Base-by-base conservation (phyloP, 2,329 filamentous ascomycete genomes). In the Botrytis byssoidea region DNA sequence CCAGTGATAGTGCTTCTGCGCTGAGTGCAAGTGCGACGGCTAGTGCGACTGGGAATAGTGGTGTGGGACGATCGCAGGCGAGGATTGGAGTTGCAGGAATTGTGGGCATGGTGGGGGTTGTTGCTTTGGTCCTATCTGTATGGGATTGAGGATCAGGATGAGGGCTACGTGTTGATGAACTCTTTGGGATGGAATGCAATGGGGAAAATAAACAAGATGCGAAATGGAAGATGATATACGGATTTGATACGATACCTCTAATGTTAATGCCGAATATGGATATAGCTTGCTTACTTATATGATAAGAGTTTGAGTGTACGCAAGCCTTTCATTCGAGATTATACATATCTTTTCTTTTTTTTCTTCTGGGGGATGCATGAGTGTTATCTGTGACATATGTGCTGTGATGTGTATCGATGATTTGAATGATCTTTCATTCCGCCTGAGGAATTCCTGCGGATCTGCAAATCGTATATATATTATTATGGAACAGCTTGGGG, bases 1-100 rank as follows among this genome's bases (percentile, higher is more conserved):
- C 32, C 4, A 65, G 42, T 37, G 59, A 32, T 42, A 71, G 61
- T 63, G 51, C 64, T 48, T 66, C 44, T 66, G 42, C 29, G 3
- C 32, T 42, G 22, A 55, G 32, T 55, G 48, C 71, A 14, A 57
- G 64, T 40, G 55, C 71, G 32, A 67, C 46, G 20, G 55, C 71
- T 6, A 69, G 55, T 42, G 42, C 71, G 9, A 70, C 42, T n/a
- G 18, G 42, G n/a, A 70, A 73, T 59, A 73, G 40, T 42, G 67
- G 42, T 14, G 57, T 40, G 7, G 37, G 32, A 12, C 64, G 29
- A 46, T 22, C 42, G 37, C 46, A 29, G 25, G 37, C 66, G 8
- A 16, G 44, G 20, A 5, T 71, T 59, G 35, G 64, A 14, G 42
- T 73, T 25, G 42, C 5, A 2, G 72, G 57, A 8, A 18, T 70